Evolutionary conservation across 148 eudicot genomes (phyloP).

Genomic region (Cornus suecica): DNA sequence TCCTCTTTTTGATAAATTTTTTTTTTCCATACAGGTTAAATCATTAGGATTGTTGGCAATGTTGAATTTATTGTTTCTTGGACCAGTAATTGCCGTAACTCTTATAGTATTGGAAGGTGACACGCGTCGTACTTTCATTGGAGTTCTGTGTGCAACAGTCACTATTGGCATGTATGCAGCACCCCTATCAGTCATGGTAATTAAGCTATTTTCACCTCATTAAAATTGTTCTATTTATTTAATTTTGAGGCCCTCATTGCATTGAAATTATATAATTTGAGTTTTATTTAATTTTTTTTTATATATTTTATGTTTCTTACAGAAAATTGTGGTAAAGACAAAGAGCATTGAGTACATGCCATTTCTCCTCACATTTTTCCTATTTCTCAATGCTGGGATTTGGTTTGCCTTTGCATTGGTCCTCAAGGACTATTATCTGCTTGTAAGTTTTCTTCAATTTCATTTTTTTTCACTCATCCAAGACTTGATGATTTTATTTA

Average conservation of each 20-base stretch:
- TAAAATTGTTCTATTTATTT: too few species aligned
- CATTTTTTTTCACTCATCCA: not conserved
- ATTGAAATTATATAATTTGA: not conserved
- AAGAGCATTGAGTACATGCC: constrained; percentile 42
- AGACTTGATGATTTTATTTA: too few species aligned
- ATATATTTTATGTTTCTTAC: not conserved
- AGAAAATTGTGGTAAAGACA: constrained; percentile 28
- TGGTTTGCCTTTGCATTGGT: constrained; percentile 24
- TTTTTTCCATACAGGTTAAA: not conserved
- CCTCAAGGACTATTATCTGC: constrained; percentile 21
- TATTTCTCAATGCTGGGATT: constrained; percentile 26
- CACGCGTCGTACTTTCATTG: constrained; percentile 24
- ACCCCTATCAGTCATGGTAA: constrained; percentile 37
- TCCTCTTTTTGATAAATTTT: too few species aligned
- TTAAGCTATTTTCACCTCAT: not conserved
- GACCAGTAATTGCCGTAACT: constrained; percentile 18
- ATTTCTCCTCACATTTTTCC: constrained; percentile 31
- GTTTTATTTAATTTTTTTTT: not conserved
- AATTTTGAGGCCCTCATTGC: too few species aligned
- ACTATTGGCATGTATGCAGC: constrained; percentile 38
- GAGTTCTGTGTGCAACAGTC: constrained; percentile 36
- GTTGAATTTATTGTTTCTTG: constrained; percentile 22
- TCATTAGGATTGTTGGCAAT: constrained; percentile 14
- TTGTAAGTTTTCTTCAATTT: constrained; percentile 16
- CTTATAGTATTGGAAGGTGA: constrained; percentile 23